Conservation (phyloP, 2,329 filamentous ascomycete genomes). For the Fusarium sp. region DNA sequence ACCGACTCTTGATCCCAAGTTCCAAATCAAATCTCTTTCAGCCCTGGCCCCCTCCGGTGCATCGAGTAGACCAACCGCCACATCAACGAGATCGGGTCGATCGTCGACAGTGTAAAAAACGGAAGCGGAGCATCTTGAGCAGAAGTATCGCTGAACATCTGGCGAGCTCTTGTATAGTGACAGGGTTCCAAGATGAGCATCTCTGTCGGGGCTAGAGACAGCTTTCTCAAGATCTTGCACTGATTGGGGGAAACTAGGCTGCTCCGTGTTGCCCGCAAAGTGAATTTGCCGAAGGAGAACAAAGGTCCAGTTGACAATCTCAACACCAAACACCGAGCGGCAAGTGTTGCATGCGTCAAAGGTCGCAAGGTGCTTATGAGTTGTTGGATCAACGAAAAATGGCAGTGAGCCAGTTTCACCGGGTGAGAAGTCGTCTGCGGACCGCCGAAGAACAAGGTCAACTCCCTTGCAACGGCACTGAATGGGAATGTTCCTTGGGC, state of each 20-base stretch:
- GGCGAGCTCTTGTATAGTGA: constrained; percentile 56
- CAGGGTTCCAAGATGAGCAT: constrained; percentile 56
- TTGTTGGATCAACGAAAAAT: constrained; percentile 56
- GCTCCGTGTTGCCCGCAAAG: constrained; percentile 34
- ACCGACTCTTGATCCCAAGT: constrained; percentile 44
- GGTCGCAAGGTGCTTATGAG: constrained; percentile 52
- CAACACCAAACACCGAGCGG: constrained; percentile 54
- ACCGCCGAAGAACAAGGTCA: constrained; percentile 53
- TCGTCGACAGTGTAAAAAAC: constrained; percentile 58
- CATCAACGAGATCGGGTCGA: constrained; percentile 54
- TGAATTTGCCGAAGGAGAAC: constrained; percentile 53
- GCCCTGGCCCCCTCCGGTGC: constrained; percentile 58
- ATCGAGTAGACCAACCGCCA: constrained; percentile 59
- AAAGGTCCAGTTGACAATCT: constrained; percentile 61
- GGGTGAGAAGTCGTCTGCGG: constrained; percentile 38
- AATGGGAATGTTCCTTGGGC: constrained; percentile 48
- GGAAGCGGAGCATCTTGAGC: constrained; percentile 58
- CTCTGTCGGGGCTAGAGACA: constrained; percentile 44
- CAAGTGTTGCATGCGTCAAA: constrained; percentile 63
- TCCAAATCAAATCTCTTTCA: constrained; percentile 58
- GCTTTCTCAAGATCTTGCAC: constrained; percentile 48
- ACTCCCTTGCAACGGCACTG: constrained; percentile 61
- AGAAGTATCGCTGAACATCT: constrained; percentile 61
- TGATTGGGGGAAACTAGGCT: constrained; percentile 18
- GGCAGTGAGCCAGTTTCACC: constrained; percentile 48